phyloP scores from a whole-genome alignment of 176 grass and related monocot species.

The Eragrostis curvula region DNA sequence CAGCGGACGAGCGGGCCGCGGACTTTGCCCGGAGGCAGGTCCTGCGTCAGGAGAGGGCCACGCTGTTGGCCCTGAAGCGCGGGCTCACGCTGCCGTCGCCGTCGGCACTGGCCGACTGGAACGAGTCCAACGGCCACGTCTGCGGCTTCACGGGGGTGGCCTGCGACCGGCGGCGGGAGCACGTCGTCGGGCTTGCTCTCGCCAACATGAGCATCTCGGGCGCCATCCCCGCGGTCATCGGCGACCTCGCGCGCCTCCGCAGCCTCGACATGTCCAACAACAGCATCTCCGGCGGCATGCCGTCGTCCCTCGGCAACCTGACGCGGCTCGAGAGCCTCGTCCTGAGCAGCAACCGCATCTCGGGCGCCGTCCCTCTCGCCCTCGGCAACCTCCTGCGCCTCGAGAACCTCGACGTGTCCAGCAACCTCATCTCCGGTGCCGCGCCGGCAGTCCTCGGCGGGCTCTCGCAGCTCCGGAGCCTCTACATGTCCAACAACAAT shows the following conservation, averaged over 20 bases:
- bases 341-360: constrained; percentile 45
- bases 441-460: constrained; percentile 21
- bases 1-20: background rate
- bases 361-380: constrained; percentile 29
- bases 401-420: constrained; percentile 24
- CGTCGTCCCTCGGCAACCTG: constrained; percentile 47
- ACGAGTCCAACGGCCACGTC: constrained; percentile 58
- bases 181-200: constrained; percentile 50
- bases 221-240: constrained; percentile 33
- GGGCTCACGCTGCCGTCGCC: constrained; percentile 33
- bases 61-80: constrained; percentile 70
- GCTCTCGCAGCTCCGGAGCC: constrained; percentile 20
- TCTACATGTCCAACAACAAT: constrained; percentile 44
- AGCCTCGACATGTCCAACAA: constrained; percentile 59
- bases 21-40: background rate
- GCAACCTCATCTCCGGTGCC: constrained; percentile 38
- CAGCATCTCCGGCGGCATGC: constrained; percentile 34
- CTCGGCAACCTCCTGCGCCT: constrained; percentile 45
- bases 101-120: constrained; percentile 63
- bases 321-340: constrained; percentile 42
- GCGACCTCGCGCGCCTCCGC: constrained; percentile 51
- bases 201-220: constrained; percentile 36
- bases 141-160: constrained; percentile 61
- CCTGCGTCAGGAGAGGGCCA: constrained; percentile 55
- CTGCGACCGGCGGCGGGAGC: constrained; percentile 57